These are phyloP conservation scores for Eucalyptus urophylla DNA, from an alignment of 345 rosid genomes.

Conservation along the genomic window DNA sequence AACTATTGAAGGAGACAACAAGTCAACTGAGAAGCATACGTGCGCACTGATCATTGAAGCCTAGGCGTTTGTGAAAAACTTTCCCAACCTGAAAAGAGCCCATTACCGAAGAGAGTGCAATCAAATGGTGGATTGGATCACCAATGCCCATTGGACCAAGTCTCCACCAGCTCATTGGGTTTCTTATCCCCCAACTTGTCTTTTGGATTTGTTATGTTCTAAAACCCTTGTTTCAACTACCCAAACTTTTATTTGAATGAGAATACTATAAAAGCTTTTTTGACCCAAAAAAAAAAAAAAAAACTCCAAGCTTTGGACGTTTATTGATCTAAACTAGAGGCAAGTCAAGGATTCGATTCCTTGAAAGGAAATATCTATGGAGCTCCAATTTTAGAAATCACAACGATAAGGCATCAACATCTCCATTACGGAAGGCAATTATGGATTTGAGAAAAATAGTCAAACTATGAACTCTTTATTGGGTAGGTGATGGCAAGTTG, in stretches of 20 bases:
- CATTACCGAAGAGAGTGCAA: background rate
- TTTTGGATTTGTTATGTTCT: background rate
- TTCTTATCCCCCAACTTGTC: background rate
- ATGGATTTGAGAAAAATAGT: background rate
- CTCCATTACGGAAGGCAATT: background rate
- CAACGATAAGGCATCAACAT: background rate
- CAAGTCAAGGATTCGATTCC: background rate
- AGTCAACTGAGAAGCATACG: background rate
- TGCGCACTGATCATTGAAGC: fast-evolving
- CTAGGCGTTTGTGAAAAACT: no score
- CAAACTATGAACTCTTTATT: background rate
- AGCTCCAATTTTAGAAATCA: background rate
- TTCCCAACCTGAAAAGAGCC: background rate
- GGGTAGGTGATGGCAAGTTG: background rate
- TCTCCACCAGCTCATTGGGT: background rate
- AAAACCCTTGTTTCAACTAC: background rate
- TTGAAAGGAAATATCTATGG: background rate
- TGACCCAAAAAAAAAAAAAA: background rate
- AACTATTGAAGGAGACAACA: background rate
- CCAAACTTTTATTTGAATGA: background rate
- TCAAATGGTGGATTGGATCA: background rate
- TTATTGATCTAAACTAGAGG: background rate
- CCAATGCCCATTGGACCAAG: background rate
- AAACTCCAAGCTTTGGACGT: background rate
- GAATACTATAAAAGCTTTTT: background rate